Evolutionary conservation across 23 red algal genomes (phyloP), one percentile per base, ranked within the genome.

Genomic region (Gracilaria gracilis): DNA sequence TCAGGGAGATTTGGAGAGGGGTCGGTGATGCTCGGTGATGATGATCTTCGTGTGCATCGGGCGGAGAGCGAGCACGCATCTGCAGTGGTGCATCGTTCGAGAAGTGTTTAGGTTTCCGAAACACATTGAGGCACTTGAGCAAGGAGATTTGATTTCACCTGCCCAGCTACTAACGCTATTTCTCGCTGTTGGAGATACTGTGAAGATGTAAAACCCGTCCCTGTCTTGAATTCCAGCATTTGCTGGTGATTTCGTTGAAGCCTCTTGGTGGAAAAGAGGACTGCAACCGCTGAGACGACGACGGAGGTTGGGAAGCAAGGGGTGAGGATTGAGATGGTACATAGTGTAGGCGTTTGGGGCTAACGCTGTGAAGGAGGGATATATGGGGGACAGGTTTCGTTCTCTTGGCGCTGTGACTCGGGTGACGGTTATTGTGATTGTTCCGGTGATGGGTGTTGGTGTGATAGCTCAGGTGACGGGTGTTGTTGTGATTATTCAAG

Each of bases 111-210:
- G 64, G 64, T 32, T 37, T 69, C 2, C 64, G 64, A 69, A 69
- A 69, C 8, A 69, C 31, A 37, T 36, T 69, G 32, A 69, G 64
- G 64, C 64, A 37, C 32, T 24, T 24, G 32, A 69, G 32, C 33
- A 37, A 9, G 64, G 64, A 69, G 64, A 69, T 1, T 36, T 32
- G 0, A 69, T 34, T 37, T 69, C 64, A 17, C 64, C 64, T 14
- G 32, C 64, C 64, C 64, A 69, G 64, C 64, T 69, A 14, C 64
- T 37, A 20, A 20, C 17, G 32, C 64, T 69, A 20, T 69, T 69
- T 2, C 64, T 32, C 4, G 31, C 31, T 1, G 64, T 37, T 15
- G 27, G 64, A 37, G 64, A 69, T 7, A 36, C 37, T 34, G 31
- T 12, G 13, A 69, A 69, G 31, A 17, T 8, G 32, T 32, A 32